Conservation (phyloP, 2,329 filamentous ascomycete genomes). For the Fusarium redolens region DNA sequence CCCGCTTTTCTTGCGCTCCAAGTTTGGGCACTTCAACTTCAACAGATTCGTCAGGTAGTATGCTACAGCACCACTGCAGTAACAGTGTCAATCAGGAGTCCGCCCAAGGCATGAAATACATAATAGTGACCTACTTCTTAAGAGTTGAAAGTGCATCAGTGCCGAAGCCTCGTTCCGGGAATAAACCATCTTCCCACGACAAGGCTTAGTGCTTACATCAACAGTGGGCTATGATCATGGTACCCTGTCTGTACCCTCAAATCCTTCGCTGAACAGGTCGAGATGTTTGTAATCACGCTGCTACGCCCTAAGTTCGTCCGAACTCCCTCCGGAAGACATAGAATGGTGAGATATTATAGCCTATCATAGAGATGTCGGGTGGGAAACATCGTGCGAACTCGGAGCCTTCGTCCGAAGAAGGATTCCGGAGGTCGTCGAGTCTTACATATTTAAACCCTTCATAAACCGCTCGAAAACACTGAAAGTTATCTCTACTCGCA, state of each 20-base stretch:
- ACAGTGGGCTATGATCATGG: neutral
- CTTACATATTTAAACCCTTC: neutral
- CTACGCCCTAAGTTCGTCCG: neutral
- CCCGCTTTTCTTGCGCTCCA: neutral
- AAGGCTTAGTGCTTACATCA: neutral
- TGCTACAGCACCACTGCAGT: neutral
- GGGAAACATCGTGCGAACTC: neutral
- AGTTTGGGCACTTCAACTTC: too few relatives aligned
- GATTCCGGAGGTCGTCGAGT: accelerated
- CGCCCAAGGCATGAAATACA: neutral
- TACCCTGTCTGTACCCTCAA: neutral
- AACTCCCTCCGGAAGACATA: neutral
- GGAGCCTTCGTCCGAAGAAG: neutral
- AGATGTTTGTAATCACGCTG: neutral
- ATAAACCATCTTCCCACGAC: neutral
- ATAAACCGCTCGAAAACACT: neutral
- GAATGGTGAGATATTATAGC: too few relatives aligned
- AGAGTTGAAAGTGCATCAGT: neutral
- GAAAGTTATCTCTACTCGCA: accelerated
- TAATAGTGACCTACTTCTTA: neutral
- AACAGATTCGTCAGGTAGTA: too few relatives aligned
- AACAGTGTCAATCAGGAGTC: too few relatives aligned
- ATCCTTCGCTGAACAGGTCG: neutral
- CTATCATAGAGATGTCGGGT: too few relatives aligned
- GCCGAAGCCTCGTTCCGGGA: neutral